A percentile compares a stretch with the other conserved stretches of the same genome.
phyloP scores from a whole-genome alignment of 768 basidiomycete genomes.

The Termitomyces sp. region DNA sequence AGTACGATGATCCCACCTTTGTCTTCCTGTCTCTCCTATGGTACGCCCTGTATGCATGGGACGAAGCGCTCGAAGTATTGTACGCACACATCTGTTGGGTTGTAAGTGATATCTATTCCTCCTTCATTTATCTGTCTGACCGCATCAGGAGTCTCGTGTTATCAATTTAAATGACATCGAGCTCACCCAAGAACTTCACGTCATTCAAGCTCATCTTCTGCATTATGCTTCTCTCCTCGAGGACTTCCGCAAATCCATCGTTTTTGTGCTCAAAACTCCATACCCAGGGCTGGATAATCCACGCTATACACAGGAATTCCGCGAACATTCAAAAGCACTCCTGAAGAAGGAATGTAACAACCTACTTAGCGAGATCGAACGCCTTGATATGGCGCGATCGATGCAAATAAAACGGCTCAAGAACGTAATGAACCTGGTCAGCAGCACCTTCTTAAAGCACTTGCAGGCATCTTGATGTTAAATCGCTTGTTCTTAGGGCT shows the following conservation, averaged over 20 bases:
- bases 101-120: conserved; percentile 20
- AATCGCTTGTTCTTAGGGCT: conserved; percentile 26
- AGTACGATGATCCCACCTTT: conserved; percentile 46
- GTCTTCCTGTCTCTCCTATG: conserved; percentile 46
- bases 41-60: conserved; percentile 59
- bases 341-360: conserved; percentile 40
- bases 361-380: conserved; percentile 42
- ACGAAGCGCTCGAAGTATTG: conserved; percentile 48
- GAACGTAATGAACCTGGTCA: conserved; percentile 47
- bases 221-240: conserved; percentile 49
- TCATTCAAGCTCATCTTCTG: conserved; percentile 51
- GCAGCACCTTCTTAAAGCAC: neutral
- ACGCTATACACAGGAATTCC: conserved; percentile 8
- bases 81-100: conserved; percentile 46
- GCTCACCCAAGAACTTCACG: conserved; percentile 48
- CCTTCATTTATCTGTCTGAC: neutral
- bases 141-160: conserved; percentile 37
- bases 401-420: conserved; percentile 40
- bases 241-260: conserved; percentile 47
- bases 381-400: conserved; percentile 34
- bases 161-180: conserved; percentile 32
- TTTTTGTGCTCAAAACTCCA: conserved; percentile 39
- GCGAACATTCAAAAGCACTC: conserved; percentile 15
- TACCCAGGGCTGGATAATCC: conserved; percentile 40
- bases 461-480: neutral